Base-by-base conservation (phyloP, 495 filamentous ascomycete genomes). In the Umbilicaria muhlenbergii region DNA sequence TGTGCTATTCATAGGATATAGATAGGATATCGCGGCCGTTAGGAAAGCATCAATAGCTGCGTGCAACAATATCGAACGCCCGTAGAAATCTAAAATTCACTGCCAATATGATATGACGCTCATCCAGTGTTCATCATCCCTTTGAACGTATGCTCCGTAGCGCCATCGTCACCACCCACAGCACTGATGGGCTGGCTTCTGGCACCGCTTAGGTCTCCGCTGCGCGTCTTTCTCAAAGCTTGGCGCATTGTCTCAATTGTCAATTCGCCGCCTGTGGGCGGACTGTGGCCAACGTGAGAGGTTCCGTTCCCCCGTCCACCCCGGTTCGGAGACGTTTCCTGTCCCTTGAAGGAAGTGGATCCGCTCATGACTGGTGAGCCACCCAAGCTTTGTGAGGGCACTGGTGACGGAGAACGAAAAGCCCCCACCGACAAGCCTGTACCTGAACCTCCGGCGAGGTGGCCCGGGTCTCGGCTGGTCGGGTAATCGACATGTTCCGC, bases 201-300 rank as follows among this genome's bases (percentile, higher is more conserved):
- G 35, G 68, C 59, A 31, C 68, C 70, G 46, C 74, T 74, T 50
- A 93, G 58, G 56, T 94, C 87, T 15, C 82, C 80, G 61, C 82
- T 89, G 10, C 75, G 81, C 3, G 84, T 91, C 61, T 81, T 77
- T 58, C 79, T 65, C 58, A 89, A 66, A 16, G 87, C 85, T 62
- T 94, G 85, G 39, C 77, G 70, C 86, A 94, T 91, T 8, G 86
- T 94, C 65, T 94, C 85, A 44, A 94, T 78, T 21, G 75, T 80
- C 33, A 93, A 60, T 49, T 92, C 86, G 0, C 83, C 81, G 21
- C 67, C 71, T 37, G 63, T 61, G 15, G 60, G 67, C 13, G 73
- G 64, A 15, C 69, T 67, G 56, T 41, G 62, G 47, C 48, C 58
- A 35, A 34, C 53, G 48, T 34, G 63, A 42, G 55, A 59, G 44